These are phyloP conservation scores for Pseudogymnoascus sp. DNA, from an alignment of 2,329 filamentous ascomycete species.

Conservation along the genomic window DNA sequence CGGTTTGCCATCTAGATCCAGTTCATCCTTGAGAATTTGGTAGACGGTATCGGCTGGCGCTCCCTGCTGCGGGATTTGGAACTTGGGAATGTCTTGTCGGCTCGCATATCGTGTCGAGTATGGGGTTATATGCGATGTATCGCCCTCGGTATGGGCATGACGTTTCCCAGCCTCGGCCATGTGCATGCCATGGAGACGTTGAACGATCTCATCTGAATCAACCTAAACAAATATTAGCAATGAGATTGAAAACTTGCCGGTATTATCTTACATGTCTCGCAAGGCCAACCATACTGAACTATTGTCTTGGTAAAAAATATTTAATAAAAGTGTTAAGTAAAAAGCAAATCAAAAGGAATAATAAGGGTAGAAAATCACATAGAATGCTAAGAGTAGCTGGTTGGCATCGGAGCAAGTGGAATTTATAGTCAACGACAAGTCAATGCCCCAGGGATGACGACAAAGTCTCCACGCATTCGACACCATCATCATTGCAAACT, in stretches of 20 bases:
- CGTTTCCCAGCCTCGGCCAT: constrained; percentile 30
- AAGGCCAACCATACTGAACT: background rate
- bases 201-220: constrained; percentile 47
- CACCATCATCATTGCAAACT: background rate
- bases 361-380: background rate
- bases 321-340: too few relatives aligned
- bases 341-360: too few relatives aligned
- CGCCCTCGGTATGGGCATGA: constrained; percentile 32
- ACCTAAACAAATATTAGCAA: constrained; percentile 30
- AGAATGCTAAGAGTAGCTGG: background rate
- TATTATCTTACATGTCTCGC: background rate
- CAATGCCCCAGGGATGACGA: background rate
- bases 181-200: constrained; percentile 39
- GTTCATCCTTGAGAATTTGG: constrained; percentile 54
- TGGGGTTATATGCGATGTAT: constrained; percentile 44
- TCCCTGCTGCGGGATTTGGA: constrained; percentile 47
- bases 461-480: background rate
- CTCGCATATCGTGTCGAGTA: constrained; percentile 50
- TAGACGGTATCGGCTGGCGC: constrained; percentile 55
- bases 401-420: background rate
- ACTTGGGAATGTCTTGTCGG: constrained; percentile 48
- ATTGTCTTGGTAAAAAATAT: background rate
- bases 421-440: background rate
- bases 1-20: constrained; percentile 56
- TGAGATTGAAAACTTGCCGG: background rate